Conservation (phyloP, 352 stramenopile species). For the Pythium dissimile region DNA sequence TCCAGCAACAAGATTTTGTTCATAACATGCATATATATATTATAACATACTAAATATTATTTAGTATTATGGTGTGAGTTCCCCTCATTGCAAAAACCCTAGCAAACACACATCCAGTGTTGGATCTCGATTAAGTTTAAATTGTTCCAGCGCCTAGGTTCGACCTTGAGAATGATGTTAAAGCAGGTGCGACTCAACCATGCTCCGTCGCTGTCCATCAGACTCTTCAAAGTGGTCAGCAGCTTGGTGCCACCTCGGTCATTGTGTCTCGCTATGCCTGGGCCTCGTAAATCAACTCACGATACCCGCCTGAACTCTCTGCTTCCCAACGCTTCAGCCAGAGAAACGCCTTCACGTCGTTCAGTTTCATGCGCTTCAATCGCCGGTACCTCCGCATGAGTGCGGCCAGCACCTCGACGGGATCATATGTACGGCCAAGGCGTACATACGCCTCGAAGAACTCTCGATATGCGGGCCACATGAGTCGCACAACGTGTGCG, state of each 20-base stretch:
- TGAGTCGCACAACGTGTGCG: conserved; percentile 7
- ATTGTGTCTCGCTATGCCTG: not conserved
- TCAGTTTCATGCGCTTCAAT: conserved; percentile 1
- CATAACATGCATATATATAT: too few species aligned
- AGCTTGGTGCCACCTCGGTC: not conserved
- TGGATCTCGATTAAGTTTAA: too few species aligned
- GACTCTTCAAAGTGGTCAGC: not conserved
- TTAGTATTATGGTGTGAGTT: too few species aligned
- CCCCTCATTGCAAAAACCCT: too few species aligned
- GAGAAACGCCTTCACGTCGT: conserved; percentile 35
- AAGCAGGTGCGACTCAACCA: too few species aligned
- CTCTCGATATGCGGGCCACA: conserved; percentile 21
- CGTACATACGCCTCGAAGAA: conserved; percentile 28
- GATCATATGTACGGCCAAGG: conserved; percentile 18
- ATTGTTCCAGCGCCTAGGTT: too few species aligned
- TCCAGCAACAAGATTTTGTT: too few species aligned
- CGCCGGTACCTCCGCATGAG: conserved; percentile 13
- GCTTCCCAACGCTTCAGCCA: conserved; percentile 39
- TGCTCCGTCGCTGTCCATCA: too few species aligned
- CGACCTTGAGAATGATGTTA: too few species aligned
- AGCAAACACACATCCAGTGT: too few species aligned
- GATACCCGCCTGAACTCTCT: conserved; percentile 22
- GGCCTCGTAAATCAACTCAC: conserved; percentile 9
- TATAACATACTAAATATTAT: too few species aligned
- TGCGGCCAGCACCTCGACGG: conserved; percentile 24